phyloP scores from a whole-genome alignment of 106 monocot species.

The Xerophyta viscosa region DNA sequence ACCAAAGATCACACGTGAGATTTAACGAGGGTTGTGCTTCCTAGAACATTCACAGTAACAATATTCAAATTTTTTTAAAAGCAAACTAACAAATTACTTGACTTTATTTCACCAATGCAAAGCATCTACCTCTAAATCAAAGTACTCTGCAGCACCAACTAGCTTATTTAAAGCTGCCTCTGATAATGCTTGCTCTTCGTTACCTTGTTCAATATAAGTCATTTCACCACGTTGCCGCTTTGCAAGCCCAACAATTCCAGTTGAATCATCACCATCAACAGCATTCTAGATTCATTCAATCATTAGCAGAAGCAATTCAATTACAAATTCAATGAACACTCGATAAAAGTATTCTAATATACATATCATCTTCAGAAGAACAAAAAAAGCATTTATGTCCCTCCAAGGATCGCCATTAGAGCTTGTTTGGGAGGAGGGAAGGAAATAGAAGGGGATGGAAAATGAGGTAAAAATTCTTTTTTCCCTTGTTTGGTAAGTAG shows the following conservation, averaged over 20 bases:
- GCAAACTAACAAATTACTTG: background rate
- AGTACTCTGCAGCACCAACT: constrained; percentile 62
- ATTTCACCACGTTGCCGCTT: constrained; percentile 30
- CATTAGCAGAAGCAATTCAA: background rate
- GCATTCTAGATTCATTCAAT: constrained; percentile 25
- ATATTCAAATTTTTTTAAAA: background rate
- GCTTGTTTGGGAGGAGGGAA: no score
- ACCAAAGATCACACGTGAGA: constrained; percentile 47
- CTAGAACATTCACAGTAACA: constrained; percentile 16
- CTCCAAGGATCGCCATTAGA: no score
- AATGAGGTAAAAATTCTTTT: no score
- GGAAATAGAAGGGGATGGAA: no score
- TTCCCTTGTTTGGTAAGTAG: no score
- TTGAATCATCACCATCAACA: constrained; percentile 27
- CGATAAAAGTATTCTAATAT: no score
- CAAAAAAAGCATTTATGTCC: no score
- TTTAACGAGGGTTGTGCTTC: constrained; percentile 64
- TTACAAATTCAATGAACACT: no score
- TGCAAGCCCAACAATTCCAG: constrained; percentile 31
- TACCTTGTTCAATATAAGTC: constrained; percentile 40
- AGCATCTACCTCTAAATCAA: constrained; percentile 46
- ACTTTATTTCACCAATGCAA: no score
- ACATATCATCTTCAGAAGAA: no score
- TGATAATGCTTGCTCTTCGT: constrained; percentile 78
- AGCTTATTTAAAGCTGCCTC: constrained; percentile 75